Base-by-base conservation (phyloP, 495 filamentous ascomycete genomes). In the Aspergillus ellipticus region DNA sequence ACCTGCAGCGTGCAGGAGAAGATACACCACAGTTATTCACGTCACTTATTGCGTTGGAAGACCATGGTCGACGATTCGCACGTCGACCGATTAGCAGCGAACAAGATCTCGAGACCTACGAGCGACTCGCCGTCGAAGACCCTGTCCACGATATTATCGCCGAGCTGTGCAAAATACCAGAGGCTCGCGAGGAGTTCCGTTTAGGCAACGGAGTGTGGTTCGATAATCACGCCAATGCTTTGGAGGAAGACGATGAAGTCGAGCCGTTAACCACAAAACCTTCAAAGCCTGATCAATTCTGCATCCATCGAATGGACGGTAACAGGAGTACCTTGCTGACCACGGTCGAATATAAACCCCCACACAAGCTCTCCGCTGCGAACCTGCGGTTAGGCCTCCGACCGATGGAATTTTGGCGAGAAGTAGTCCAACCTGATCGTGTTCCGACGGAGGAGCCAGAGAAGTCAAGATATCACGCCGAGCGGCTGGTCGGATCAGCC, bases 341-440 rank as follows among this genome's bases (percentile, higher is more conserved):
- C 20, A 66, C 60, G 2, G 63, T 72, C 19, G 64, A 71, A 52
- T 72, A 74, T 50, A 75, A 75, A 46, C 66, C 69, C n/a, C 64
- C 66, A 26, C 66, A 74, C 49, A 75, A 75, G 55, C 61, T 74
- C 2, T 56, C 66, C 24, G 59, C 66, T 22, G 62, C 64, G 31
- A 62, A 60, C 54, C 59, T 74, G 41, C 65, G 65, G 16, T 53
- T 51, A 43, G 66, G 69, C 17, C 61, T 74, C 39, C 60, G 57
- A 33, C 63, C 56, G 6, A 65, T 65, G 49, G 42, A 62, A 4
- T 62, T 68, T n/a, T 68, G 54, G 60, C 47, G 62, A 13, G 54
- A 64, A 6, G 43, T 70, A n/a, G 57, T 70, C 5, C 46, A 51
- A 28, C 46, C 22, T 3, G 45, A 65, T 8, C 37, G 43, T 1